A percentile compares a stretch with the other conserved stretches of the same genome.
Evolutionary conservation across 306 rosid species (phyloP).

Genomic region (Cicer arietinum): DNA sequence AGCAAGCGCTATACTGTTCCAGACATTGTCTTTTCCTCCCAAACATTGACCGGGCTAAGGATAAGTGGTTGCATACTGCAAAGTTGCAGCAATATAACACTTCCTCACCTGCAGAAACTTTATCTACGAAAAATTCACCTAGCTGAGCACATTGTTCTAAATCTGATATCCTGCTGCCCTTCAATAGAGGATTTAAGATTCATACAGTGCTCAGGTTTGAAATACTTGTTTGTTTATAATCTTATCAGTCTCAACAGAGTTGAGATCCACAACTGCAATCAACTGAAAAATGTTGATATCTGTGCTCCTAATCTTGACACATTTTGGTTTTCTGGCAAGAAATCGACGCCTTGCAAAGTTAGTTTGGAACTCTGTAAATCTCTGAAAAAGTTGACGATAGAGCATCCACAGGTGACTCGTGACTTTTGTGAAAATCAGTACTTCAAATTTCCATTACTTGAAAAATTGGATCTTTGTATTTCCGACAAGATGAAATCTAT

Average conservation of each 20-base stretch:
- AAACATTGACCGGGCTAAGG: conserved; percentile 44
- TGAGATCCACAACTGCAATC: conserved; percentile 52
- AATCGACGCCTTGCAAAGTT: conserved; percentile 48
- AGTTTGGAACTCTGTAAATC: conserved; percentile 50
- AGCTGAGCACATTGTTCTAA: conserved; percentile 25
- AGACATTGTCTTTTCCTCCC: conserved; percentile 12
- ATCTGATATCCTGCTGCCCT: conserved; percentile 51
- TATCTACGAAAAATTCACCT: conserved; percentile 39
- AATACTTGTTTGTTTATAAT: conserved; percentile 33
- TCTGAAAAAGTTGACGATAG: conserved; percentile 61
- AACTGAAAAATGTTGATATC: conserved; percentile 44
- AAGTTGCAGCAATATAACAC: conserved; percentile 6
- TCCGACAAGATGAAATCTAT: conserved; percentile 22
- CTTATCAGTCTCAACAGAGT: conserved; percentile 41
- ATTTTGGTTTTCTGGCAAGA: conserved; percentile 61
- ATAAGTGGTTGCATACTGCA: conserved; percentile 46
- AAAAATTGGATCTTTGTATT: conserved; percentile 50
- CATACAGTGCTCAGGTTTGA: conserved; percentile 55
- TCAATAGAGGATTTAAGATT: conserved; percentile 62
- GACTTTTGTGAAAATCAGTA: conserved; percentile 44
- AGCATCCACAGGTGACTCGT: conserved; percentile 51
- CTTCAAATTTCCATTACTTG: conserved; percentile 45
- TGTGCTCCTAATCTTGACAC: conserved; percentile 59
- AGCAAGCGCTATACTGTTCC: conserved; percentile 37
- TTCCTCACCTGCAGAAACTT: conserved; percentile 52